Evolutionary conservation across 352 stramenopile species (phyloP).

Genomic region (Phytophthora pisi): DNA sequence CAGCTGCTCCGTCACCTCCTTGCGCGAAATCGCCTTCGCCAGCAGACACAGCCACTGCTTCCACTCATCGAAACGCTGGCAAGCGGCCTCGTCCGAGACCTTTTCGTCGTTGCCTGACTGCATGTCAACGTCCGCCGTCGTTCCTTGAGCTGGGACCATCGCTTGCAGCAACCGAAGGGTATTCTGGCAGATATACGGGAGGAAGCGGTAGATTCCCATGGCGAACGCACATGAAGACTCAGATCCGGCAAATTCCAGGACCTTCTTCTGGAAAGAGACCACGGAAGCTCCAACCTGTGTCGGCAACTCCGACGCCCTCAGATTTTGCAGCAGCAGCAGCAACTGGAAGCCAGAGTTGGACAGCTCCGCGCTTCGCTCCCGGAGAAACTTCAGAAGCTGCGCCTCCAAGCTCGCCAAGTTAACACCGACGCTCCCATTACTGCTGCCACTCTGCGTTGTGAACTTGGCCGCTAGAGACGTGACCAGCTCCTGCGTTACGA

Average conservation of each 20-base stretch:
- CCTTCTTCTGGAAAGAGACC: conserved; percentile 42
- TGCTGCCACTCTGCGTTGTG: not conserved
- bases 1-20: conserved; percentile 56
- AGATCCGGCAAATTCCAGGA: conserved; percentile 44
- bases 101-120: conserved; percentile 6
- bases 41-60: conserved; percentile 58
- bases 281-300: conserved; percentile 28
- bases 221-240: conserved; percentile 39
- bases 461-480: conserved; percentile 35
- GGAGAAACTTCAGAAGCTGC: conserved; percentile 38
- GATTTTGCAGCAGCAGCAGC: conserved; percentile 48
- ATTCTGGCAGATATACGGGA: conserved; percentile 62
- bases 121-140: conserved; percentile 5
- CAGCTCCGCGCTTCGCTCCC: conserved; percentile 43
- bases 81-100: conserved; percentile 14
- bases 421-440: conserved; percentile 15
- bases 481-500: conserved; percentile 62
- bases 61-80: conserved; percentile 46
- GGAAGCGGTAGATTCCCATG: conserved; percentile 49
- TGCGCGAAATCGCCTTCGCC: conserved; percentile 46
- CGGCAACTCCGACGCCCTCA: conserved; percentile 19
- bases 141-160: conserved; percentile 17
- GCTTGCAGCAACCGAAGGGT: conserved; percentile 47
- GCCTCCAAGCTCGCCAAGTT: conserved; percentile 10
- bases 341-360: conserved; percentile 52